Evolutionary conservation across 208 protist genomes (phyloP).

Genomic region (Leishmania tropica): DNA sequence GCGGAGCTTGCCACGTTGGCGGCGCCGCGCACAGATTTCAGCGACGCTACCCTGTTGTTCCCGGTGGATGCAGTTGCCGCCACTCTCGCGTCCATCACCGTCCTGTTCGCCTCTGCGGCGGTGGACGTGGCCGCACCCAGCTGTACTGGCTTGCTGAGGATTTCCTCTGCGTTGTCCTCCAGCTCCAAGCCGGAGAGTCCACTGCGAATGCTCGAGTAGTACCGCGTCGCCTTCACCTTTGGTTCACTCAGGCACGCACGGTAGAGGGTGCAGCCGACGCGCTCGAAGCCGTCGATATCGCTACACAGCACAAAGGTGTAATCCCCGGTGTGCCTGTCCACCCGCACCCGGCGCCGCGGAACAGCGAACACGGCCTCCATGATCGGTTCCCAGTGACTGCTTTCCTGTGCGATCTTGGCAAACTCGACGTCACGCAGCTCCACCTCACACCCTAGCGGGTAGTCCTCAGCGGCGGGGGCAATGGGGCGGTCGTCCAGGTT

Average conservation of each 20-base stretch:
- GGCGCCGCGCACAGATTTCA: slow-evolving; percentile 12
- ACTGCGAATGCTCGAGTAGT: slow-evolving; percentile 49
- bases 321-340: slow-evolving; percentile 75
- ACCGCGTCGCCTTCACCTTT: slow-evolving; percentile 77
- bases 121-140: slow-evolving; percentile 4
- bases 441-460: slow-evolving; percentile 84
- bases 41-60: not conserved
- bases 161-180: slow-evolving; percentile 26
- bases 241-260: slow-evolving; percentile 83
- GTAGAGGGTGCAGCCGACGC: slow-evolving; percentile 81
- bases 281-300: slow-evolving; percentile 53
- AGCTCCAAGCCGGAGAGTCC: slow-evolving; percentile 22
- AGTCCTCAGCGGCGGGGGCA: slow-evolving; percentile 76
- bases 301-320: slow-evolving; percentile 85
- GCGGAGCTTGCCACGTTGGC: not conserved
- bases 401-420: slow-evolving; percentile 66
- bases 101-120: slow-evolving; percentile 6
- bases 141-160: slow-evolving; percentile 28
- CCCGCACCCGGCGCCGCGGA: slow-evolving; percentile 60
- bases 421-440: slow-evolving; percentile 77
- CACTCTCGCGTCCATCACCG: not conserved
- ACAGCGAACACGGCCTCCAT: slow-evolving; percentile 76
- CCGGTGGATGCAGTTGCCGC: not conserved
- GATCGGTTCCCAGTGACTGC: slow-evolving; percentile 71
- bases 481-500: slow-evolving; percentile 69